Evolutionary conservation across 78 protist species (phyloP).

Genomic region (Protostelium mycophagum): DNA sequence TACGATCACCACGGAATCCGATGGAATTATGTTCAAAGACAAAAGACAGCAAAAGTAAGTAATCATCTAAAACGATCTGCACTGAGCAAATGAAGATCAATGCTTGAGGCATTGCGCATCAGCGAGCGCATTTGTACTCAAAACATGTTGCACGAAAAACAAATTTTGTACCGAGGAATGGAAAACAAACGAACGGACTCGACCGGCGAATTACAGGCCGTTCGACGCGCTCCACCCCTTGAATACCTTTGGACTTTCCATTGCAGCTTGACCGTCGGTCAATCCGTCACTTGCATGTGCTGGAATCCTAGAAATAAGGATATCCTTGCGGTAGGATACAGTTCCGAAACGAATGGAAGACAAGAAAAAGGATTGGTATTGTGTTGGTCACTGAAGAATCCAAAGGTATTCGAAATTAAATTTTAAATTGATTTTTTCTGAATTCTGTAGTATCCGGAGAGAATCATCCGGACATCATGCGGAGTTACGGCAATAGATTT

Average conservation of each 20-base stretch:
- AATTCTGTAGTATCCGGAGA: constrained; percentile 4
- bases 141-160: neutral
- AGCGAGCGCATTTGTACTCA: neutral
- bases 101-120: neutral
- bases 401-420: neutral
- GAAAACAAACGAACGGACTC: neutral
- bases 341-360: neutral
- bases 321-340: constrained; percentile 43
- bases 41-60: too few species aligned
- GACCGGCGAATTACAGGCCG: neutral
- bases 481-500: constrained; percentile 40
- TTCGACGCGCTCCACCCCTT: neutral
- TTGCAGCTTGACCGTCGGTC: constrained; percentile 9
- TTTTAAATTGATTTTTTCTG: neutral
- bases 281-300: constrained; percentile 13
- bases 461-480: neutral
- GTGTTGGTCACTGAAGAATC: constrained; percentile 63
- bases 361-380: constrained; percentile 26
- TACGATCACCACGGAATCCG: neutral
- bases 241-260: constrained; percentile 6
- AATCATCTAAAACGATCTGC: too few species aligned
- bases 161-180: constrained; percentile 3
- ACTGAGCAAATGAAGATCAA: too few species aligned
- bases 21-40: neutral
- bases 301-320: constrained; percentile 19